Evolutionary conservation across 1,284 basidiomycete genomes (phyloP), one percentile per base, ranked within the genome.

Genomic region (Clitocybe nebularis): DNA sequence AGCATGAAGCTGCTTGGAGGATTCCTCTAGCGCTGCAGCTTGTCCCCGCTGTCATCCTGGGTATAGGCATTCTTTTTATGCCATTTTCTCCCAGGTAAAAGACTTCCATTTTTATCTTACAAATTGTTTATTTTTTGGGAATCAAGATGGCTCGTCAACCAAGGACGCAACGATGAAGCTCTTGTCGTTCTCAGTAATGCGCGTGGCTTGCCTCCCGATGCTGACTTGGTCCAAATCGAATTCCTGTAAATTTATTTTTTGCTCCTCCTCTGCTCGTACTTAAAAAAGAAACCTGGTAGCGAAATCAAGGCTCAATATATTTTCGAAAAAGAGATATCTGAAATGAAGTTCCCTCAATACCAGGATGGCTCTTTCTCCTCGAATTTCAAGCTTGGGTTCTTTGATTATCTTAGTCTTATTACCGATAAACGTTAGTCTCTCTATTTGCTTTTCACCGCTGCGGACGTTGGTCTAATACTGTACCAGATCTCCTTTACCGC

Each of bases 301-400:
- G 85, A 89, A 57, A 84, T 92, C 62, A 83, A 83, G 50, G 86
- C 86, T 0, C 84, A 91, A 57, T 71, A 81, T 54, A 54, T 86
- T 2, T 88, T 89, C 49, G 84, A 89, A 59, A 71, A 77, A 50
- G 84, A 89, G 58, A 74, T 67, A 0, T 70, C 71, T 1, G 69
- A 68, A 38, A 54, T 67, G 22, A 73, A 71, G 44, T 83, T 76
- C 66, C 84, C 84, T 4, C 62, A 81, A 36, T 79, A 73, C 48
- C 83, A 86, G 59, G 81, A 84, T 58, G 79, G 75, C 10, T 68
- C 71, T 3, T 75, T 68, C 45, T 50, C 44, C 21, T 83, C 80
- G 3, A 68, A 74, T 44, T 75, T 84, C 63, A 78, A 77, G 57
- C 75, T 86, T 29, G 82, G 79, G 3, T 45, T 81, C 9, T 67